Percentiles rank a stretch among this genome's conserved stretches.
phyloP scores from a whole-genome alignment of 1,284 basidiomycete species.

The Rhodotorula mucilaginosa region DNA sequence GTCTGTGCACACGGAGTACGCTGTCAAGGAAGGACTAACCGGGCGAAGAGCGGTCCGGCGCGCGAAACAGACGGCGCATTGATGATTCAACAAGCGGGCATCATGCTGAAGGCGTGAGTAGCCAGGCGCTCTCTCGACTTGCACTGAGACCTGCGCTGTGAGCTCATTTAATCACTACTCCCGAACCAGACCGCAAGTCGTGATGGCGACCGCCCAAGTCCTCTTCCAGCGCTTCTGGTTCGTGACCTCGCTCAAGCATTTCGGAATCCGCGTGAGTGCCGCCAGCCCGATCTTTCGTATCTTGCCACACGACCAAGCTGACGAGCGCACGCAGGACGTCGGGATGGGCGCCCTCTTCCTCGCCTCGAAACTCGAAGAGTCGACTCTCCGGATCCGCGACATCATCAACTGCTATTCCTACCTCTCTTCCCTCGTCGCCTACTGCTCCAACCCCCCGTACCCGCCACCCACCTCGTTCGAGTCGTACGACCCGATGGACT shows the following conservation, averaged over 20 bases:
- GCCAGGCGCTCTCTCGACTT: not conserved
- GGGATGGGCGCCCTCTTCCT: conserved; percentile 91
- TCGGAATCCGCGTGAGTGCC: conserved; percentile 73
- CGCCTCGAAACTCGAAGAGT: conserved; percentile 93
- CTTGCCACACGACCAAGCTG: not conserved
- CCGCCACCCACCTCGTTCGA: conserved; percentile 41
- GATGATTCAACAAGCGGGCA: conserved; percentile 89
- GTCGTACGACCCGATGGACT: conserved; percentile 73
- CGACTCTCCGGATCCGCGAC: conserved; percentile 83
- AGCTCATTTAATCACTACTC: not conserved
- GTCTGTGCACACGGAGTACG: conserved; percentile 43
- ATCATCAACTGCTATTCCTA: conserved; percentile 92
- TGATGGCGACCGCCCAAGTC: conserved; percentile 92
- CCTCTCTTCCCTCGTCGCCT: conserved; percentile 51
- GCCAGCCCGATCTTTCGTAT: no score
- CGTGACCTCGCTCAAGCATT: conserved; percentile 89
- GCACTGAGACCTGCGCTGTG: not conserved
- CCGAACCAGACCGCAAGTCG: conserved; percentile 78
- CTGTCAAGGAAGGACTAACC: not conserved
- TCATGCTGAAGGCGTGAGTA: conserved; percentile 78
- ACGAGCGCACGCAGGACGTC: conserved; percentile 63
- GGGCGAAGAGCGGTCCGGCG: not conserved
- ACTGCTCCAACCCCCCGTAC: conserved; percentile 18
- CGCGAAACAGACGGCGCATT: conserved; percentile 53
- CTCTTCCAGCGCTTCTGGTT: conserved; percentile 97